phyloP scores from a whole-genome alignment of 202 grass and related monocot genomes.

The Dendrocalamus latiflorus region DNA sequence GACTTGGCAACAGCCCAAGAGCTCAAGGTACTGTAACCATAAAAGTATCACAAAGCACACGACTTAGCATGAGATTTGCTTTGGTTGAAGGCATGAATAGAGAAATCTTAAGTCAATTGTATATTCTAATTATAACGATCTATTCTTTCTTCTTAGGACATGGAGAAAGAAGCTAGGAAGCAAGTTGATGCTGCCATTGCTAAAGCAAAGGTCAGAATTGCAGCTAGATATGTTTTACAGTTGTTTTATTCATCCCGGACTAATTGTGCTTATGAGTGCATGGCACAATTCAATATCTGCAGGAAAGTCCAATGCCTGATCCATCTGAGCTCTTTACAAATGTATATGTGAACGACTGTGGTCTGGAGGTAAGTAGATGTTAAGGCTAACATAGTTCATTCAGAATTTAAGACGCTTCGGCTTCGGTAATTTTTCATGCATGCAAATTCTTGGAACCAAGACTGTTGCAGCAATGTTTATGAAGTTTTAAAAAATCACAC shows the following conservation, averaged over 20 bases:
- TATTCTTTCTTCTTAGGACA: slow-evolving; percentile 43
- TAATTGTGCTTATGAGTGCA: slow-evolving; percentile 17
- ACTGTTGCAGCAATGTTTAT: not conserved
- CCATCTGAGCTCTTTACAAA: slow-evolving; percentile 82
- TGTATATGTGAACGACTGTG: slow-evolving; percentile 74
- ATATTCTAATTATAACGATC: not conserved
- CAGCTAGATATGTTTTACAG: not conserved
- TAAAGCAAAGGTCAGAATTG: slow-evolving; percentile 64
- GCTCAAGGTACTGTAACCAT: slow-evolving; percentile 59
- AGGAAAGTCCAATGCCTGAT: slow-evolving; percentile 88
- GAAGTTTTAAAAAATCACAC: not conserved
- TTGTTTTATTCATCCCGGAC: not conserved
- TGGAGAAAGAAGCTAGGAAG: slow-evolving; percentile 82
- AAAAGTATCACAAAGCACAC: not conserved
- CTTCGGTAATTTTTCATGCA: not conserved
- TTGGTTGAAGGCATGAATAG: not conserved
- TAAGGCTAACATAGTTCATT: not conserved
- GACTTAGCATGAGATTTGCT: not conserved
- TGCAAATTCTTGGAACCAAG: not conserved
- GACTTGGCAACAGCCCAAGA: slow-evolving; percentile 61
- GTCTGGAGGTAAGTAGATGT: slow-evolving; percentile 56
- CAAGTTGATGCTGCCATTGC: slow-evolving; percentile 72
- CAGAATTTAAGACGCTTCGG: not conserved
- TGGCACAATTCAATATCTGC: slow-evolving; percentile 9
- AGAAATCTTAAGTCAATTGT: not conserved